Percentiles rank a stretch among this genome's conserved stretches.
phyloP scores from a whole-genome alignment of 129 eudicot genomes.

The Chrysanthemum makinoi region DNA sequence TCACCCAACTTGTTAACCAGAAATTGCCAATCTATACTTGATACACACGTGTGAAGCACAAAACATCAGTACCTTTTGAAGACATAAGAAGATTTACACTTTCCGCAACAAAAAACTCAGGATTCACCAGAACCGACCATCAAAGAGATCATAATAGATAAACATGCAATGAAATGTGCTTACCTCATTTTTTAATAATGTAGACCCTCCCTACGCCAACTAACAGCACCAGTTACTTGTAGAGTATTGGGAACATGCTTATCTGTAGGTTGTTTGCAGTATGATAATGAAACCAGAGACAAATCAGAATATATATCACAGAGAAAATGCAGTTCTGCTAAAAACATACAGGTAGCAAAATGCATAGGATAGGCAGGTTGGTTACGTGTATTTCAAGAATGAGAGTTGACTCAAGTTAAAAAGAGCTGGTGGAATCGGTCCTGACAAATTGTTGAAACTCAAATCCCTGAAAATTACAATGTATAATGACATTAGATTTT shows the following conservation, averaged over 20 bases:
- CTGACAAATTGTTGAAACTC: too few relatives aligned
- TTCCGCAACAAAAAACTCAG: slow-evolving; percentile 76
- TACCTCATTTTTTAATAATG: slow-evolving; percentile 91
- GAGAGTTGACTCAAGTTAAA: too few relatives aligned
- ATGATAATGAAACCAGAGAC: background rate
- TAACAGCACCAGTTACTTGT: slow-evolving; percentile 99
- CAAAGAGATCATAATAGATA: too few relatives aligned
- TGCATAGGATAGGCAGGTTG: too few relatives aligned
- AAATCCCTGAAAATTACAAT: too few relatives aligned
- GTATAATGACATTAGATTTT: too few relatives aligned
- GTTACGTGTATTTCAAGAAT: too few relatives aligned
- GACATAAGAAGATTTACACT: slow-evolving; percentile 99
- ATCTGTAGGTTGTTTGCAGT: slow-evolving; percentile 59
- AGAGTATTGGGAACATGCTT: slow-evolving; percentile 94
- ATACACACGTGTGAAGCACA: background rate
- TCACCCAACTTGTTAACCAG: background rate
- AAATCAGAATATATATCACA: background rate
- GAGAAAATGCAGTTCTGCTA: too few relatives aligned
- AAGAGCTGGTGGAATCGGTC: too few relatives aligned
- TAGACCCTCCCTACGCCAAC: slow-evolving; percentile 98
- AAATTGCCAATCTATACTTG: background rate
- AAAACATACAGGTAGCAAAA: too few relatives aligned
- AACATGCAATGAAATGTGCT: too few relatives aligned
- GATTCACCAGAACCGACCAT: too few relatives aligned
- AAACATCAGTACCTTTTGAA: slow-evolving; percentile 65